Conservation (phyloP, 2,329 filamentous ascomycete genomes). For the Cytospora mali region DNA sequence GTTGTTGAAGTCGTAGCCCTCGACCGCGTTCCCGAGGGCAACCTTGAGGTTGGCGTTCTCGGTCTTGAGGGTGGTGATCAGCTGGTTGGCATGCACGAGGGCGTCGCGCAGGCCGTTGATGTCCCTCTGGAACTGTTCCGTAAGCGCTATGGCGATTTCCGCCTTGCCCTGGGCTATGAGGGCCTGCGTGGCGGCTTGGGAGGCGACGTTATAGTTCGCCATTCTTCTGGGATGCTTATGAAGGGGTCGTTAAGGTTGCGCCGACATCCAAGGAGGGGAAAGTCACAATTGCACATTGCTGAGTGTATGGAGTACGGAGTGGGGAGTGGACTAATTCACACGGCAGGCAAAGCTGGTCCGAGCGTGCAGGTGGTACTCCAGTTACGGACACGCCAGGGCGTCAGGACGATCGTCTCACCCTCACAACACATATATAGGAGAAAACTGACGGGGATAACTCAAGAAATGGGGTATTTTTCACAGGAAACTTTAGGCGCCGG, state of each 20-base stretch:
- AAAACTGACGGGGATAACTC: not conserved
- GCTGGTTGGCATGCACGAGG: conserved; percentile 20
- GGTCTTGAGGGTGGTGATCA: conserved; percentile 18
- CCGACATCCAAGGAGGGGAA: not conserved
- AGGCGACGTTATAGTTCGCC: not conserved
- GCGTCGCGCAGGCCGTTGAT: conserved; percentile 26
- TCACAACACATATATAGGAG: too few species aligned
- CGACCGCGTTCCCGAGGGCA: conserved; percentile 10
- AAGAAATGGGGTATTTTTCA: too few species aligned
- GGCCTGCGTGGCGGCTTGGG: not conserved
- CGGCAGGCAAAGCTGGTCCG: not conserved
- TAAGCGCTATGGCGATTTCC: conserved; percentile 24
- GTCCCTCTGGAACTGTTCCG: conserved; percentile 26
- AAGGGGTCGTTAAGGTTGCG: not conserved
- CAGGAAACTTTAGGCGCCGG: not conserved
- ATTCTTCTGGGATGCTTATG: not conserved
- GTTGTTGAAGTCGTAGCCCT: conserved; percentile 17
- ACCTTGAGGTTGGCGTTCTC: conserved; percentile 23
- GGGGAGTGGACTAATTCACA: not conserved
- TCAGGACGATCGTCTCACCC: not conserved
- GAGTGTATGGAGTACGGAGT: not conserved
- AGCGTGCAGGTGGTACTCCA: not conserved
- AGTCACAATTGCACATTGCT: not conserved
- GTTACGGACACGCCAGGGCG: conserved; percentile 1
- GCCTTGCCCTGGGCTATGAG: conserved; percentile 23